phyloP scores from a whole-genome alignment of 805 yeast species.

The Schizosaccharomyces pombe region DNA sequence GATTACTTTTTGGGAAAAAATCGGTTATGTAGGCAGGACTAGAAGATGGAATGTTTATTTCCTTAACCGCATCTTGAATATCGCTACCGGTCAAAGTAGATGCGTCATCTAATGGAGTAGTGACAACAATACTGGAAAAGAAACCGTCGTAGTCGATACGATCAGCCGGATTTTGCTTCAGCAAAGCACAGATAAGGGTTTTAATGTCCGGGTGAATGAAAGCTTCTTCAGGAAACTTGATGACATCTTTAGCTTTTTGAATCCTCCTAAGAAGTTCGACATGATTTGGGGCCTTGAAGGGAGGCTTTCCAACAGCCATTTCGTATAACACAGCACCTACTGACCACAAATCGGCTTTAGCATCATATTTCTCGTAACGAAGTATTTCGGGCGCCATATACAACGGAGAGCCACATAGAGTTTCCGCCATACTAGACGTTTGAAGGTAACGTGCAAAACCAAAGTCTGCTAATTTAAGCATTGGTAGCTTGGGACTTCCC shows the following conservation, averaged over 20 bases:
- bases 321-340: conserved; percentile 92
- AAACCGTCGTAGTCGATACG: conserved; percentile 77
- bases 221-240: conserved; percentile 50
- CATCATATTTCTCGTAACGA: conserved; percentile 83
- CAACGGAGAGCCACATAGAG: conserved; percentile 88
- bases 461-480: conserved; percentile 84
- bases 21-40: conserved; percentile 29
- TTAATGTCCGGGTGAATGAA: conserved; percentile 42
- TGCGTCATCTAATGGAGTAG: conserved; percentile 28
- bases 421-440: conserved; percentile 81
- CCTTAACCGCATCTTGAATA: conserved; percentile 21
- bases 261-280: conserved; percentile 71
- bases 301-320: conserved; percentile 91
- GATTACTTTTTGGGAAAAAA: conserved; percentile 24
- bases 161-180: conserved; percentile 67
- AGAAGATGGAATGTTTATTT: neutral
- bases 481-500: conserved; percentile 33
- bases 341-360: conserved; percentile 94
- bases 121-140: conserved; percentile 48
- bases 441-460: conserved; percentile 94
- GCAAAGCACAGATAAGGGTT: conserved; percentile 44
- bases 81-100: neutral
- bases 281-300: conserved; percentile 82
- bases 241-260: conserved; percentile 55
- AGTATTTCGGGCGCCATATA: conserved; percentile 98